Evolutionary conservation across 2,329 filamentous ascomycete genomes (phyloP).

Genomic region (Parastagonospora nodorum): DNA sequence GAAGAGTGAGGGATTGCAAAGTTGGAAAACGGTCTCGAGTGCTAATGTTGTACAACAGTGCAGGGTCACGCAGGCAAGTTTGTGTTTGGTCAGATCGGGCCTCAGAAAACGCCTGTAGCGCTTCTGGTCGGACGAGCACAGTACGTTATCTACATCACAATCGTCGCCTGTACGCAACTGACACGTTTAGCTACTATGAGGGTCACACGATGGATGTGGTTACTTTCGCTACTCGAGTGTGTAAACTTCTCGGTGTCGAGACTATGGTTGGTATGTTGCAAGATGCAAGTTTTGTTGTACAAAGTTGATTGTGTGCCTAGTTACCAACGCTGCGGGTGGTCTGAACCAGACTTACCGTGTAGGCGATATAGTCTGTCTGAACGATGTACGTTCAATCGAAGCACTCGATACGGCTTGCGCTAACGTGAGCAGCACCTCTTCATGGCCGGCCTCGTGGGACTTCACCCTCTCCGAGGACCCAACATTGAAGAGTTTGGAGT

Average conservation of each 20-base stretch:
- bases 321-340: conserved; percentile 71
- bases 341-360: conserved; percentile 67
- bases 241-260: conserved; percentile 65
- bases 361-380: conserved; percentile 68
- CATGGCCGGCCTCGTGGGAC: conserved; percentile 64
- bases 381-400: conserved; percentile 57
- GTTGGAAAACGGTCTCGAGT: background rate
- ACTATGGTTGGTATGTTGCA: conserved; percentile 59
- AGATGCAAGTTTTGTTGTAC: background rate
- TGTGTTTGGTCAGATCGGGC: conserved; percentile 65
- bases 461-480: conserved; percentile 65
- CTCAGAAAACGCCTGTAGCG: conserved; percentile 60
- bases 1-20: background rate
- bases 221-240: conserved; percentile 68
- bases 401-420: background rate
- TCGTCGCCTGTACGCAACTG: conserved; percentile 10
- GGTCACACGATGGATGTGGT: conserved; percentile 67
- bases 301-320: conserved; percentile 42
- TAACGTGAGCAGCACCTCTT: conserved; percentile 61
- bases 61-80: conserved; percentile 68
- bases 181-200: conserved; percentile 65
- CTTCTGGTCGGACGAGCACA: conserved; percentile 69
- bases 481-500: conserved; percentile 67
- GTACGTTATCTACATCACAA: conserved; percentile 50
- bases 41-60: conserved; percentile 42